Evolutionary conservation across 176 grass and related monocot genomes (phyloP), one percentile per base, ranked within the genome.

Genomic region (Panicum miliaceum): DNA sequence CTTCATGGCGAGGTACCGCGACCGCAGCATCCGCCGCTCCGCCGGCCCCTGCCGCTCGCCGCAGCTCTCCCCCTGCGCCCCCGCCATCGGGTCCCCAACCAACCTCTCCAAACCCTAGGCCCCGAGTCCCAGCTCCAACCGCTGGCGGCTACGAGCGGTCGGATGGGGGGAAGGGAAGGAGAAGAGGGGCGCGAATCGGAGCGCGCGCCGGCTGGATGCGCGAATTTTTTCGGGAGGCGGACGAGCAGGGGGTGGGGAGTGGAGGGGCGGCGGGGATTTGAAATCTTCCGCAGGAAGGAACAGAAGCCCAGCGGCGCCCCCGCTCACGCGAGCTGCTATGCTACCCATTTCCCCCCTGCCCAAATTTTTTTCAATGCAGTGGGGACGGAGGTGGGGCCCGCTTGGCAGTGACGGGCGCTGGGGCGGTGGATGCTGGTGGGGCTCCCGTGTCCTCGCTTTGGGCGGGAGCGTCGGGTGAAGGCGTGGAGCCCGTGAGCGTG

Each of bases 21-120:
- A 97, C 64, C 92, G 92, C 75, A 97, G 92, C 19, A 74, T 52
- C 47, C 92, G 92, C 48, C 95, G 92, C 62, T 97, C 88, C 19
- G 75, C 84, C 76, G 36, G 0, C 15, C 40, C 86, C 85, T 90
- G 90, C 57, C 40, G 38, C 59, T 15, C 41, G 3, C 74, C 72
- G 27, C 61, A 75, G 18, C 63, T 71, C 68, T 40, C 29, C 68
- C 38, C 59, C 34, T n/a, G 46, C 83, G 16, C 29, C 61, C 22
- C 56, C 66, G 71, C 69, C 87, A 89, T 84, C 77, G n/a, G 53
- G 51, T 5, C 15, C 22, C 40, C 10, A 42, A 40, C 45, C 25
- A 50, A 4, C 40, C 50, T 22, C 60, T 19, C 72, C 67, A 71
- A 57, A 3, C 57, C 70, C 77, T 69, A 29, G 43, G 23, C 29